A percentile compares a stretch with the other conserved stretches of the same genome.
Evolutionary conservation across 345 rosid species (phyloP).

Genomic region (Eutrema yunnanense): DNA sequence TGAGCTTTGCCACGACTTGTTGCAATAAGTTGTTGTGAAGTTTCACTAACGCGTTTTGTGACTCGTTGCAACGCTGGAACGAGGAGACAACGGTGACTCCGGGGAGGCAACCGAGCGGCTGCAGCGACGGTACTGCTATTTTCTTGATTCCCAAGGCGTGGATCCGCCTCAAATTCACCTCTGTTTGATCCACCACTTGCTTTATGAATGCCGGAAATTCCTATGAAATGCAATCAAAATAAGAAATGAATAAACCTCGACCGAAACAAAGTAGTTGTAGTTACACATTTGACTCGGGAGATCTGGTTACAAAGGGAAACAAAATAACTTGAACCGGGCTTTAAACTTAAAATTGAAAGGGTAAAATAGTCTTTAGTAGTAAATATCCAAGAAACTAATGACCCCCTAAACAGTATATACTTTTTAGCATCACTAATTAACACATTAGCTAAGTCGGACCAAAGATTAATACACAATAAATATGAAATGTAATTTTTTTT

Average conservation of each 20-base stretch:
- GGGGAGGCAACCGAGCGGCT: constrained; percentile 84
- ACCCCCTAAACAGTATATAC: no score
- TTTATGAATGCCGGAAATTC: constrained; percentile 41
- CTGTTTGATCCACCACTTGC: constrained; percentile 54
- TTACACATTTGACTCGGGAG: no score
- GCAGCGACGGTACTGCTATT: constrained; percentile 41
- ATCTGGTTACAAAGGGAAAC: no score
- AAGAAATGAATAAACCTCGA: not conserved
- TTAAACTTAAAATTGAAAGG: no score
- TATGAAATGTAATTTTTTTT: not conserved
- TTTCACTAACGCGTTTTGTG: constrained; percentile 32
- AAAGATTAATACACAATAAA: not conserved
- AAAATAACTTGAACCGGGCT: no score
- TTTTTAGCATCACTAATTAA: not conserved
- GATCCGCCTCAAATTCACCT: constrained; percentile 40
- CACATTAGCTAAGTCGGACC: not conserved
- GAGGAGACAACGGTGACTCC: constrained; percentile 21
- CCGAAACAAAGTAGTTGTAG: not conserved
- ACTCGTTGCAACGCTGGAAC: constrained; percentile 47
- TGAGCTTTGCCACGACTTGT: constrained; percentile 44
- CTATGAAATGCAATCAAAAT: constrained; percentile 26
- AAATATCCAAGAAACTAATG: no score
- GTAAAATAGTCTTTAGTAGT: no score
- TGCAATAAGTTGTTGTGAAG: constrained; percentile 53
- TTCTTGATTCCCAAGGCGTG: constrained; percentile 52